Conservation (phyloP, 108 stramenopile genomes). For the Cyclotella sp. region DNA sequence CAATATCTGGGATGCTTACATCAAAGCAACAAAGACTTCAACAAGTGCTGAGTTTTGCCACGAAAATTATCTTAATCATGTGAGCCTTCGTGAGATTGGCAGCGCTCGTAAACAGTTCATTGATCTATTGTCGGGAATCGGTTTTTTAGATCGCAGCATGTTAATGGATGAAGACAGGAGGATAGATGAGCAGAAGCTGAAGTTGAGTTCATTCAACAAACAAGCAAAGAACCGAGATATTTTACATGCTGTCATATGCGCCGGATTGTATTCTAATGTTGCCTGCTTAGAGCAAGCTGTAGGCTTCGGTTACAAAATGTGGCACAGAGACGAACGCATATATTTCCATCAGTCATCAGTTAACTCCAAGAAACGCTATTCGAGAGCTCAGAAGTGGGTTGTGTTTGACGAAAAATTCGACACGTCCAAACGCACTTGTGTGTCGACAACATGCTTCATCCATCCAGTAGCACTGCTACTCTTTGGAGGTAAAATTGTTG, state of each 20-base stretch:
- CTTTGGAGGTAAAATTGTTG: conserved; percentile 65
- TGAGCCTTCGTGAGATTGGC: conserved; percentile 77
- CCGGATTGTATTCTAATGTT: conserved; percentile 96
- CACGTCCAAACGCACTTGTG: conserved; percentile 56
- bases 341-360: conserved; percentile 70
- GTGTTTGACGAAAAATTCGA: conserved; percentile 84
- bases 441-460: conserved; percentile 69
- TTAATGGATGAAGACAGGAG: conserved; percentile 7
- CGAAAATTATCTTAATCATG: conserved; percentile 75
- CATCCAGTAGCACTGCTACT: conserved; percentile 70
- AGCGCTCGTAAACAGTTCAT: conserved; percentile 82
- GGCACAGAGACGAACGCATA: conserved; percentile 60
- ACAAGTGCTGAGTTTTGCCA: conserved; percentile 60
- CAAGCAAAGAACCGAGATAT: conserved; percentile 55
- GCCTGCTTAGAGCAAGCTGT: conserved; percentile 55
- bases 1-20: conserved; percentile 88
- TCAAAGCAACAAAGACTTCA: conserved; percentile 26
- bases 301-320: conserved; percentile 26
- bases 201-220: conserved; percentile 46
- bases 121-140: conserved; percentile 77
- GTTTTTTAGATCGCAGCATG: conserved; percentile 66
- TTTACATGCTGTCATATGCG: conserved; percentile 85
- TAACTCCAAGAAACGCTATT: conserved; percentile 48
- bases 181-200: conserved; percentile 21
- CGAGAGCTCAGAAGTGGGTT: conserved; percentile 50